Evolutionary conservation across 768 basidiomycete species (phyloP).

Genomic region (Suillus tomentosus): DNA sequence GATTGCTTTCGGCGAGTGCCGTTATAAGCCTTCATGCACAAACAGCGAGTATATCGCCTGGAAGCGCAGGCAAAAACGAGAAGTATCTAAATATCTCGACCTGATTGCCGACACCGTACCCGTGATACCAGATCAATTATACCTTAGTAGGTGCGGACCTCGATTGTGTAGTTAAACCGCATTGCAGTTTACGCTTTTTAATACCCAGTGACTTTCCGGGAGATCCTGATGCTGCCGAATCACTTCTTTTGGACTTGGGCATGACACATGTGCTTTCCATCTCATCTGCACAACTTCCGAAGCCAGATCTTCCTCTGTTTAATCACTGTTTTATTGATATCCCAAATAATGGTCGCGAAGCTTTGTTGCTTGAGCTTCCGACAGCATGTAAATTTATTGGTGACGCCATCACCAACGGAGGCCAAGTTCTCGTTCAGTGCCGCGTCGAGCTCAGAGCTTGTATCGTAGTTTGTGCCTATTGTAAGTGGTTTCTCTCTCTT

Average conservation of each 20-base stretch:
- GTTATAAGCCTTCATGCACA: conserved; percentile 43
- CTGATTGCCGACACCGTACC: conserved; percentile 52
- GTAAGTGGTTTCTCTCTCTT: conserved; percentile 35
- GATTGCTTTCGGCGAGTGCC: conserved; percentile 52
- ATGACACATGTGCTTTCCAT: conserved; percentile 57
- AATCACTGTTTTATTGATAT: conserved; percentile 47
- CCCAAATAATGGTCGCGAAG: conserved; percentile 39
- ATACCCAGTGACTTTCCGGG: conserved; percentile 54
- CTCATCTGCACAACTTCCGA: conserved; percentile 49
- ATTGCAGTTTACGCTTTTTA: conserved; percentile 2
- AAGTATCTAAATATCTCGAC: conserved; percentile 54
- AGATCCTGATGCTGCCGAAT: conserved; percentile 50
- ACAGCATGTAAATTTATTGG: conserved; percentile 48
- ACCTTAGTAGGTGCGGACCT: conserved; percentile 48
- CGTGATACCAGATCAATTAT: conserved; percentile 50
- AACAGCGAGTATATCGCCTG: conserved; percentile 55
- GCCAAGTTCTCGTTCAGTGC: conserved; percentile 56
- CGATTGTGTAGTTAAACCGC: neutral
- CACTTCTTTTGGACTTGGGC: conserved; percentile 51
- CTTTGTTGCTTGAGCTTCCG: conserved; percentile 48
- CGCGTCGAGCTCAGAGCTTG: conserved; percentile 56
- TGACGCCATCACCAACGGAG: conserved; percentile 41
- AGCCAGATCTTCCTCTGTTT: conserved; percentile 32
- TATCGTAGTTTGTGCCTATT: conserved; percentile 52
- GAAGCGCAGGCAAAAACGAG: conserved; percentile 56